phyloP scores from a whole-genome alignment of 371 early-diverging fungal genomes.

The Umbelopsis sp. region DNA sequence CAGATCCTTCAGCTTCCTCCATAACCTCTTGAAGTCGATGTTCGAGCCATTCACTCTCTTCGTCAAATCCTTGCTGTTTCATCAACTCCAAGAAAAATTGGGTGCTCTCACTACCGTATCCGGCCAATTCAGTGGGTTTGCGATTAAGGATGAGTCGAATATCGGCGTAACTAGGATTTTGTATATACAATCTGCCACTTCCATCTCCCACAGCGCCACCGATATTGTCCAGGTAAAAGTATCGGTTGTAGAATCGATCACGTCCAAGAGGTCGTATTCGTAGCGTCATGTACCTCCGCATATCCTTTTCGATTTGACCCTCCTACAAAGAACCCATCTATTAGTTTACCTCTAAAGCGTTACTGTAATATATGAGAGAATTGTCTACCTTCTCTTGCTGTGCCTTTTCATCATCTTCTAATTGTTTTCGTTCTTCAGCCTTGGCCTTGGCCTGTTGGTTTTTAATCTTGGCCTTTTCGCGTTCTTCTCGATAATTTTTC shows the following conservation, averaged over 20 bases:
- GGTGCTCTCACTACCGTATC: constrained; percentile 46
- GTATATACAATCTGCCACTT: constrained; percentile 69
- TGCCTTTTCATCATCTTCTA: constrained; percentile 55
- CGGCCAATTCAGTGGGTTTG: constrained; percentile 40
- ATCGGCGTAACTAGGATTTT: constrained; percentile 58
- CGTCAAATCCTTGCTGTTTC: constrained; percentile 44
- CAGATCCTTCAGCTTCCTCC: neutral
- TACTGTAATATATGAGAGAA: neutral
- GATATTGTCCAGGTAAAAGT: constrained; percentile 83
- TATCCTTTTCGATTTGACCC: constrained; percentile 67
- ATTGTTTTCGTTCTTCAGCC: constrained; percentile 49
- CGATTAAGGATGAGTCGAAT: constrained; percentile 52
- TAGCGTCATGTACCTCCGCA: constrained; percentile 62
- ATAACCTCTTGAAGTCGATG: constrained; percentile 31
- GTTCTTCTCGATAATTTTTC: constrained; percentile 42
- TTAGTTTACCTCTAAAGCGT: neutral
- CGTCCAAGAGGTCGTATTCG: constrained; percentile 75
- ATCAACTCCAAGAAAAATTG: constrained; percentile 46
- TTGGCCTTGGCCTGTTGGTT: constrained; percentile 50
- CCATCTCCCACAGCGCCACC: constrained; percentile 62
- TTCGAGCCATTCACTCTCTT: constrained; percentile 48
- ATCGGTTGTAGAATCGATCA: constrained; percentile 86
- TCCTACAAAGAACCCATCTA: constrained; percentile 31
- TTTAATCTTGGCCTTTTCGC: constrained; percentile 48
- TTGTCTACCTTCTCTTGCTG: constrained; percentile 41